Base-by-base conservation (phyloP, 2,329 filamentous ascomycete genomes). In the Sporothrix globosa region DNA sequence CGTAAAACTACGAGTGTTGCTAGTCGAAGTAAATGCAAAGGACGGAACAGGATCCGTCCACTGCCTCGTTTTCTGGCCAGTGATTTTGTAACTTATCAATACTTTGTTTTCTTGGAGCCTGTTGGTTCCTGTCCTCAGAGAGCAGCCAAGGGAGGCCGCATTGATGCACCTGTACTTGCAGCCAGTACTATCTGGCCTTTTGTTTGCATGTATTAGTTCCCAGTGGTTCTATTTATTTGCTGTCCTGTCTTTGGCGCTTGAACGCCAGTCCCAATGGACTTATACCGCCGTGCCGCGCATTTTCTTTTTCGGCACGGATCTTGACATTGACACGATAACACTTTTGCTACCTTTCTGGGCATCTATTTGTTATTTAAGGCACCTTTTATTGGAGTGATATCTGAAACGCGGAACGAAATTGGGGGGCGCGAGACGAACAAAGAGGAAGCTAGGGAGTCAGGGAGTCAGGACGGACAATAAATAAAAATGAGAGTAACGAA, bases 211-310 rank as follows among this genome's bases (percentile, higher is more conserved):
- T 44, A 17, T 30, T 34, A 13, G 1, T 41, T 14, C 9, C 34
- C 27, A 1, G 21, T n/a, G n/a, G n/a, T n/a, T n/a, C n/a, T n/a
- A n/a, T n/a, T 24, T 14, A 24, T 6, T 44, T 30, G n/a, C n/a
- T 14, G 34, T 24, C 24, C 44, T 30, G 27, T 30, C 44, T 66
- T 66, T 30, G 61, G 61, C 61, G 61, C 61, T 66, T 66, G 61
- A 14, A 39, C 19, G 61, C 17, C 27, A 50, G 41, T 52, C 24
- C 24, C 21, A 24, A 24, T 41, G 34, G 34, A 14, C 4, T 4
- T 52, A 46, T 66, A 46, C 46, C 61, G 46, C 46, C 46, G 17
- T 52, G 27, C 61, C 61, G 61, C 61, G 46, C 61, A 11, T 66
- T 52, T 17, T 46, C 34, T 9, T 34, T 9, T 34, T 34, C 34